Evolutionary conservation across 768 basidiomycete species (phyloP).

Genomic region (Tylopilus vinaceipallidus): DNA sequence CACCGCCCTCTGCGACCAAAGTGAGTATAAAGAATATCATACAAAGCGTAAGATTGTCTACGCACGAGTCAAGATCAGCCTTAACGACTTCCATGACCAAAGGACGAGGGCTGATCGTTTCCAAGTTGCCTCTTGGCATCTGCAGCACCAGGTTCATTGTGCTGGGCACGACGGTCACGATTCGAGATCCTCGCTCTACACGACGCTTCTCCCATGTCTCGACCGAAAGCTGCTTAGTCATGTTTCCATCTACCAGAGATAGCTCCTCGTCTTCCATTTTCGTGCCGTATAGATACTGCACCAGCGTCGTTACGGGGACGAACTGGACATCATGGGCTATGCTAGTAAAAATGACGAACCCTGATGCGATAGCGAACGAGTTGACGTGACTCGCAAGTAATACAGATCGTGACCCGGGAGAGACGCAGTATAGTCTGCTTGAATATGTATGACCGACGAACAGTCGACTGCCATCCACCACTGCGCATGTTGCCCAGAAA

Average conservation of each 20-base stretch:
- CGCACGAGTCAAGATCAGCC: constrained; percentile 64
- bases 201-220: constrained; percentile 68
- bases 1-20: constrained; percentile 58
- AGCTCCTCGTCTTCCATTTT: constrained; percentile 11
- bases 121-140: constrained; percentile 97
- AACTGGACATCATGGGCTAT: constrained; percentile 80
- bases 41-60: background rate
- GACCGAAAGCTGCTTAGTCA: constrained; percentile 3
- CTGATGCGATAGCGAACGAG: constrained; percentile 71
- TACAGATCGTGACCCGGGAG: constrained; percentile 26
- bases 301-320: constrained; percentile 40
- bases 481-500: constrained; percentile 38
- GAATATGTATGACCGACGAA: constrained; percentile 64
- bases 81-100: constrained; percentile 85
- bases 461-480: constrained; percentile 23
- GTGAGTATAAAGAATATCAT: background rate
- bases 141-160: constrained; percentile 89
- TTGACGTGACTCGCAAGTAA: constrained; percentile 55
- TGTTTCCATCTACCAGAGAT: constrained; percentile 26
- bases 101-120: constrained; percentile 91
- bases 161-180: constrained; percentile 85
- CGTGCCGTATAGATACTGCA: constrained; percentile 16
- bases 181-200: constrained; percentile 86
- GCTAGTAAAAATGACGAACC: constrained; percentile 84
- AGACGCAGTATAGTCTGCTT: constrained; percentile 61